Evolutionary conservation across 176 grass and related monocot genomes (phyloP).

Genomic region (Rhipidocladum racemiflorum): DNA sequence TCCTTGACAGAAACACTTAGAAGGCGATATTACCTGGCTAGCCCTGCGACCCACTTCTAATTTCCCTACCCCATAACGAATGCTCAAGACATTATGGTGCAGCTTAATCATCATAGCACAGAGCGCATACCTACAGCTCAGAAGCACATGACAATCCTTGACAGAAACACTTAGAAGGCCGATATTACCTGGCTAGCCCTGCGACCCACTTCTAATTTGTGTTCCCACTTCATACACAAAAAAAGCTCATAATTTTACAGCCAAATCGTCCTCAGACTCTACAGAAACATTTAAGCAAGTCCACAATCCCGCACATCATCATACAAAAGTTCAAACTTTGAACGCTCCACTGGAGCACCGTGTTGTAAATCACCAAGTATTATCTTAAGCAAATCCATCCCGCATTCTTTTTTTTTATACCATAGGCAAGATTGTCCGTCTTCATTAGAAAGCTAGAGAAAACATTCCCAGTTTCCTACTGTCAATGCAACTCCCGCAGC

Average conservation of each 20-base stretch:
- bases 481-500: background rate
- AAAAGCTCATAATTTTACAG: slow-evolving; percentile 14
- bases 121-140: background rate
- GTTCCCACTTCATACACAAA: background rate
- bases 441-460: background rate
- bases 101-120: background rate
- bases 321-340: background rate
- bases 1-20: background rate
- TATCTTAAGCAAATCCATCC: background rate
- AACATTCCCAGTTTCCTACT: background rate
- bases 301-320: background rate
- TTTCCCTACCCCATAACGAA: too few relatives aligned
- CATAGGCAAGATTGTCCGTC: background rate
- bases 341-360: background rate
- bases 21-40: background rate
- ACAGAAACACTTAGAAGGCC: background rate
- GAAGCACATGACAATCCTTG: background rate
- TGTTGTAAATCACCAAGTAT: background rate
- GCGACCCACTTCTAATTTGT: background rate
- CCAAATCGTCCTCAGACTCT: background rate
- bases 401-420: background rate
- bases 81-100: background rate
- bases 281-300: background rate
- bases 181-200: background rate
- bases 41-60: background rate